Percentiles rank a stretch among this genome's conserved stretches.
phyloP scores from a whole-genome alignment of 169 alveolate species.

The Theileria parva region DNA sequence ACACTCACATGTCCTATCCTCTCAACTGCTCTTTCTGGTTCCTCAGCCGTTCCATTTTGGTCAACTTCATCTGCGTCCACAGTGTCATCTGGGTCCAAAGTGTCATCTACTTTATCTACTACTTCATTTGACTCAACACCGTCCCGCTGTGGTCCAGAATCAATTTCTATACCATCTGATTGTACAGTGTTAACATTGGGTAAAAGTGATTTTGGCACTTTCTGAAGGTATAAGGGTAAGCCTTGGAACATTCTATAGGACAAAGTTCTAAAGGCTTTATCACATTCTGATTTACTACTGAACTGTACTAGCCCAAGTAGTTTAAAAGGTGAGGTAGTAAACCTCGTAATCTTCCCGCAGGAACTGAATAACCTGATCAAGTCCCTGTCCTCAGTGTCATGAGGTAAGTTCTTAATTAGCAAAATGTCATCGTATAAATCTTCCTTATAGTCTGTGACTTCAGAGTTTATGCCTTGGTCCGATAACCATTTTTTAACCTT shows the following conservation, averaged over 20 bases:
- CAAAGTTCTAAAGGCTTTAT: conserved; percentile 83
- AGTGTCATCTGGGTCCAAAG: background rate
- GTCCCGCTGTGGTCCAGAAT: background rate
- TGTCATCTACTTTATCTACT: background rate
- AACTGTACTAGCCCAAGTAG: conserved; percentile 89
- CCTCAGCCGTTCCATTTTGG: background rate
- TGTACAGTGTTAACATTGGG: background rate
- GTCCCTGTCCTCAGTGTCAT: conserved; percentile 74
- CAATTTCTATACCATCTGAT: background rate
- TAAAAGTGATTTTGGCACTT: background rate
- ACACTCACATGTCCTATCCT: conserved; percentile 69
- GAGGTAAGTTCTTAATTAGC: conserved; percentile 74
- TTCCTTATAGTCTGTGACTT: conserved; percentile 8
- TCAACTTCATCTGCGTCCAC: background rate
- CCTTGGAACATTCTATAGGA: conserved; percentile 82
- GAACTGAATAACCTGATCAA: conserved; percentile 79
- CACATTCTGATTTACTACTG: conserved; percentile 79
- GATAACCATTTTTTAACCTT: conserved; percentile 93
- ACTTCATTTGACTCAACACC: background rate
- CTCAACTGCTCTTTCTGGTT: background rate
- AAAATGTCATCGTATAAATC: conserved; percentile 48
- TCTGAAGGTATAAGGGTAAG: conserved; percentile 82
- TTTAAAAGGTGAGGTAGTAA: conserved; percentile 85
- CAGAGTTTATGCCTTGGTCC: conserved; percentile 80
- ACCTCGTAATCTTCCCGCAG: conserved; percentile 81